These are phyloP conservation scores for Diaporthe vexans DNA, from an alignment of 2,329 filamentous ascomycete species.

Conservation along the genomic window DNA sequence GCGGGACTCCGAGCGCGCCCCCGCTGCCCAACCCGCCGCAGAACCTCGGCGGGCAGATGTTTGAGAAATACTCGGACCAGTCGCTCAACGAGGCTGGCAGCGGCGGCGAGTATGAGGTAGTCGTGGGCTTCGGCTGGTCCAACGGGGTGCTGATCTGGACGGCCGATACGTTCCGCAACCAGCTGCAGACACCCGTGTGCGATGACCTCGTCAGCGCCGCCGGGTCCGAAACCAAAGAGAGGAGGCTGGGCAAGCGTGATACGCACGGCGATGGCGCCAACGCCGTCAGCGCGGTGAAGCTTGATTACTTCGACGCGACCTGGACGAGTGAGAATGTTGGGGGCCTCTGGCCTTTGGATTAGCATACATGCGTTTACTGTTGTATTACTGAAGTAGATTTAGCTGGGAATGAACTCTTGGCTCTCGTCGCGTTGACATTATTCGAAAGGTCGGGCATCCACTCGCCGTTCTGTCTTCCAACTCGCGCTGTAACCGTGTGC, in stretches of 20 bases:
- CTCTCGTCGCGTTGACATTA: background rate
- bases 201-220: slow-evolving; percentile 62
- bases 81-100: slow-evolving; percentile 72
- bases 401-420: background rate
- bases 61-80: slow-evolving; percentile 77
- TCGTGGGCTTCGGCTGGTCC: slow-evolving; percentile 79
- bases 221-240: slow-evolving; percentile 45
- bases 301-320: slow-evolving; percentile 60
- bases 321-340: slow-evolving; percentile 53
- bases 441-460: background rate
- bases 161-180: slow-evolving; percentile 71
- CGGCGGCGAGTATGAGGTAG: slow-evolving; percentile 78
- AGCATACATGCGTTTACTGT: background rate
- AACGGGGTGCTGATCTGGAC: slow-evolving; percentile 78
- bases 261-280: slow-evolving; percentile 1
- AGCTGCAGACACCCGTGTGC: slow-evolving; percentile 69
- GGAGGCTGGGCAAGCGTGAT: slow-evolving; percentile 41
- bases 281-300: slow-evolving; percentile 57
- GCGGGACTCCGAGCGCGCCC: slow-evolving; percentile 66
- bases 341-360: slow-evolving; percentile 15
- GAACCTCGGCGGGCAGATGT: slow-evolving; percentile 71
- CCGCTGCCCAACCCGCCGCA: slow-evolving; percentile 62
- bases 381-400: background rate
- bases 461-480: background rate
- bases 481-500: background rate